Evolutionary conservation across 75 land plant genomes (phyloP), one percentile per base, ranked within the genome.

Genomic region (Pseudotsuga menziesii): DNA sequence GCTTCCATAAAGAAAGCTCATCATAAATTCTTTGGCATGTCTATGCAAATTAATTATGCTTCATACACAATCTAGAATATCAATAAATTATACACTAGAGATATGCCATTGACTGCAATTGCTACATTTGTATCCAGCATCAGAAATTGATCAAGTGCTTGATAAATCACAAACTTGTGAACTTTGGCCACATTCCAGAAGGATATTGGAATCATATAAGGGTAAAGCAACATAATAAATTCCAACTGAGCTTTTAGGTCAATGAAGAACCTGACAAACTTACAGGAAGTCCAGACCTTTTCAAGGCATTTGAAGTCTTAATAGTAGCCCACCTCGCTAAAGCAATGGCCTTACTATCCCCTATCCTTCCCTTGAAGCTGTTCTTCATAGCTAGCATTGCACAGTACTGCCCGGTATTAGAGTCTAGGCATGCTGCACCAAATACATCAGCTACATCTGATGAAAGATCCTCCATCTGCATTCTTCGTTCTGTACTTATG

Each of bases 241-340:
- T 69, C 54, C 13, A 69, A 41, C 17, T 69, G 2, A 69, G 6
- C 72, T 69, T 29, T 3, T 39, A 20, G 19, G n/a, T n/a, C 14
- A 41, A 69, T 69, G 26, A 32, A 73, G 76, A 5, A 59, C 15
- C n/a, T 52, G 25, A 23, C 35, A 57, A 83, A 87, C 98, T 88
- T 89, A 97, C 99, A 76, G 95, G 92, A 72, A 92, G 91, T 58
- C 99, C 99, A 80, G 82, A 72, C 86, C 88, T 91, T 59, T 77
- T 88, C 57, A 97, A 80, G 44, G 98, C 84, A 62, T 62, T 78
- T 52, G 89, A 82, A 56, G 83, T 80, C 85, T 86, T 89, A 75
- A 79, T 67, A 14, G 69, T 74, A 52, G 87, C 88, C 86, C 85
- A 83, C 59, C 80, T 84, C 29, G 75, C 72, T 41, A 92, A 66